Conservation (phyloP, 2,329 filamentous ascomycete species). For the Aspergillus eucalypticola region DNA sequence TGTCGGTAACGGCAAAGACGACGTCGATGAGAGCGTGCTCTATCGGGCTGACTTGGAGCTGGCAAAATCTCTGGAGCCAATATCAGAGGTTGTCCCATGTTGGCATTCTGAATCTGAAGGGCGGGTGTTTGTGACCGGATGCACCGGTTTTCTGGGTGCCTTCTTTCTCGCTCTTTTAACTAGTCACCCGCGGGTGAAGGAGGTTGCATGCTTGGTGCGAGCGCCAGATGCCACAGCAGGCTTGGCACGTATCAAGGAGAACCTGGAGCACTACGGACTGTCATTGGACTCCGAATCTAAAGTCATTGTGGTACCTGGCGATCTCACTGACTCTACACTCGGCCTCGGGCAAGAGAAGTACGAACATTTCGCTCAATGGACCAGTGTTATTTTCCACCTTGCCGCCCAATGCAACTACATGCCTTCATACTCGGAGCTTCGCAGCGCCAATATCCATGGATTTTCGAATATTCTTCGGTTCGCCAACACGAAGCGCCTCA, state of each 20-base stretch:
- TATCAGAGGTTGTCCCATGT: not conserved
- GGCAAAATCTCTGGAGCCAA: conserved; percentile 5
- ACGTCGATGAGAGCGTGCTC: not conserved
- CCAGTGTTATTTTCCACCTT: conserved; percentile 20
- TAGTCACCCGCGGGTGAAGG: conserved; percentile 8
- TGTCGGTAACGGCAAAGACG: no score
- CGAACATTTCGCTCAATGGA: conserved; percentile 8
- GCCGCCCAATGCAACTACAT: conserved; percentile 15
- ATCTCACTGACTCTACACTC: not conserved
- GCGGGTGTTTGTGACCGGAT: conserved; percentile 16
- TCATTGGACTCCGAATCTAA: conserved; percentile 5
- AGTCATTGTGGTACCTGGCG: conserved; percentile 8
- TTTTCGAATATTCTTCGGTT: conserved; percentile 10
- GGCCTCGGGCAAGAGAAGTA: conserved; percentile 7
- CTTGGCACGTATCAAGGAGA: conserved; percentile 8
- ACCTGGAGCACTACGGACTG: conserved; percentile 11
- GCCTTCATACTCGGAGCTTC: conserved; percentile 14
- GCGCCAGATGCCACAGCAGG: conserved; percentile 3
- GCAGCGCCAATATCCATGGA: conserved; percentile 13
- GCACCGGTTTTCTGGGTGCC: conserved; percentile 17
- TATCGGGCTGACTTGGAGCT: conserved; percentile 10
- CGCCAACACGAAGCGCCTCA: conserved; percentile 16
- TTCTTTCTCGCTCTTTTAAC: conserved; percentile 14
- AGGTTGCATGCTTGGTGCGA: conserved; percentile 20
- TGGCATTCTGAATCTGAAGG: conserved; percentile 17